Conservation (phyloP, 2,329 filamentous ascomycete species). For the Didymella keratinophila region DNA sequence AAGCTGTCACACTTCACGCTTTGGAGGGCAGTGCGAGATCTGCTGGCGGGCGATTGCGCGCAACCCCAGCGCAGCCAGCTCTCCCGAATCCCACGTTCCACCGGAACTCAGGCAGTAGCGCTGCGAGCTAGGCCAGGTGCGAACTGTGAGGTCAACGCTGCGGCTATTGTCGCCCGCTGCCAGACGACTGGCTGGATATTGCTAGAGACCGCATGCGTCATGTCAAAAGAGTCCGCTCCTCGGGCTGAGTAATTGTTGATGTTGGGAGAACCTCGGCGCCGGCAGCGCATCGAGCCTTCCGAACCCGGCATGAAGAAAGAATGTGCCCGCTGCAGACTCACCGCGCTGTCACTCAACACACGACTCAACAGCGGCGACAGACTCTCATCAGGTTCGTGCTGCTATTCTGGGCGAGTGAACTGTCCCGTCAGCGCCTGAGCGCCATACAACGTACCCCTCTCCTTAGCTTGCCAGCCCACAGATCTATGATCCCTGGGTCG, state of each 20-base stretch:
- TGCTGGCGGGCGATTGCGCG: conserved; percentile 21
- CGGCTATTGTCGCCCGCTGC: conserved; percentile 14
- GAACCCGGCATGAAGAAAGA: conserved; percentile 12
- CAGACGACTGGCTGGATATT: conserved; percentile 8
- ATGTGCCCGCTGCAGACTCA: conserved; percentile 12
- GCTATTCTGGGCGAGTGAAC: conserved; percentile 34
- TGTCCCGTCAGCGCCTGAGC: conserved; percentile 25
- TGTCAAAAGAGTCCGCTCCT: conserved; percentile 4
- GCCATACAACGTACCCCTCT: conserved; percentile 33
- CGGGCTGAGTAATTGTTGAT: conserved; percentile 16
- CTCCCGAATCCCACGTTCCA: conserved; percentile 29
- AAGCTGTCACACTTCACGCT: conserved; percentile 1
- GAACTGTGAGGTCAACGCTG: conserved; percentile 13
- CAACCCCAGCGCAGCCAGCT: conserved; percentile 24
- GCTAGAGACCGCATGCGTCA: conserved; percentile 19
- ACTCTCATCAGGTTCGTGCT: conserved; percentile 13
- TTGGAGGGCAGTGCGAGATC: conserved; percentile 18
- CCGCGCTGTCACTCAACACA: conserved; percentile 20
- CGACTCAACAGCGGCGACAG: conserved; percentile 12
- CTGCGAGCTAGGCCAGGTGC: conserved; percentile 6
- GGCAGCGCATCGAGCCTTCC: conserved; percentile 17
- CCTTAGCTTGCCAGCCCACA: conserved; percentile 27
- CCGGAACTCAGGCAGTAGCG: conserved; percentile 11
- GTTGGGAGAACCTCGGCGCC: conserved; percentile 20
- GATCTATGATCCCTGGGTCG: conserved; percentile 34